Evolutionary conservation across 768 basidiomycete genomes (phyloP).

Genomic region (Polyporus arcularius): DNA sequence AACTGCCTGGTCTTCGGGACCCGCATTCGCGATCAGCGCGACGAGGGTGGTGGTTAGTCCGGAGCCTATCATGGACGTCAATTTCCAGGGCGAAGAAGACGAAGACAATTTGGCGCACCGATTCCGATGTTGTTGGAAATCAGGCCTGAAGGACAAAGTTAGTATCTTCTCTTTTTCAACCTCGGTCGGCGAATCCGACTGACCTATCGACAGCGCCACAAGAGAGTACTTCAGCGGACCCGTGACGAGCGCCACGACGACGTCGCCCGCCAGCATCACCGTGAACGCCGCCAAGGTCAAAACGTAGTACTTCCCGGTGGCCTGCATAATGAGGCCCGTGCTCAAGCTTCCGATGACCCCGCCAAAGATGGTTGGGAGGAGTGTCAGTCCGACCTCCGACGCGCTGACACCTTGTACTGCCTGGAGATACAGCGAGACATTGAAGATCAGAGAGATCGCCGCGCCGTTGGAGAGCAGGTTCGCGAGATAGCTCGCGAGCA

Average conservation of each 20-base stretch:
- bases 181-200: conserved; percentile 4
- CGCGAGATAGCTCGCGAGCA: conserved; percentile 57
- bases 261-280: conserved; percentile 40
- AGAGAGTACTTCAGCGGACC: conserved; percentile 40
- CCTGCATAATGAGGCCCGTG: conserved; percentile 57
- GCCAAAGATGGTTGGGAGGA: conserved; percentile 50
- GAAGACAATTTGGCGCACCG: conserved; percentile 11
- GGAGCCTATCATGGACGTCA: conserved; percentile 35
- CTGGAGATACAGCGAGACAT: conserved; percentile 58
- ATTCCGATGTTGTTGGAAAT: conserved; percentile 23
- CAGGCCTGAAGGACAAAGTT: conserved; percentile 17
- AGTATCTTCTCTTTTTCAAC: background rate
- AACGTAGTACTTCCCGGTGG: conserved; percentile 57
- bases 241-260: conserved; percentile 40
- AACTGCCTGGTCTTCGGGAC: conserved; percentile 60
- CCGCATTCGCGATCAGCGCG: conserved; percentile 64
- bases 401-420: conserved; percentile 52
- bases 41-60: conserved; percentile 60
- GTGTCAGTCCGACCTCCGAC: conserved; percentile 50
- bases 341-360: conserved; percentile 50
- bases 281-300: conserved; percentile 48
- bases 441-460: conserved; percentile 49
- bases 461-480: conserved; percentile 58
- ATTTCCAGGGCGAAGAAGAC: background rate
- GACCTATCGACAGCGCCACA: conserved; percentile 44